Percentiles rank a stretch among this genome's conserved stretches.
Evolutionary conservation across 305 asterid genomes (phyloP).

Genomic region (Nicotiana rustica): DNA sequence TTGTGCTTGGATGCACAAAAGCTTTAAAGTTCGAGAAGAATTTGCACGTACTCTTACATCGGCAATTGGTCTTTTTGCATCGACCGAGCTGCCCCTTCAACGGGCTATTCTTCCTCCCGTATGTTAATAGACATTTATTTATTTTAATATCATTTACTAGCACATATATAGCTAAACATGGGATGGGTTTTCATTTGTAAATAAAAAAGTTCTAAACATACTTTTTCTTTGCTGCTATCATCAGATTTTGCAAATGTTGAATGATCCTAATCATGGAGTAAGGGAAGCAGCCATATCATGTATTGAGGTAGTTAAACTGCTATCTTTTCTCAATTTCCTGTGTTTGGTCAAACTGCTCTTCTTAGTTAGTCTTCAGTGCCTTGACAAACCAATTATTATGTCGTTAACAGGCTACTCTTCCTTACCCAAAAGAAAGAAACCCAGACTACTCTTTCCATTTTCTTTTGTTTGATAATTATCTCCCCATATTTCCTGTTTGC

Average conservation of each 20-base stretch:
- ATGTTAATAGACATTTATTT: constrained; percentile 42
- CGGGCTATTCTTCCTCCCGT: constrained; percentile 98
- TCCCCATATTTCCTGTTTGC: constrained; percentile 39
- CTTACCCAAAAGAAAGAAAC: background rate
- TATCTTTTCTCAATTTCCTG: background rate
- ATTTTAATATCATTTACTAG: background rate
- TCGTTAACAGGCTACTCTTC: background rate
- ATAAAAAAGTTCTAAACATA: constrained; percentile 2
- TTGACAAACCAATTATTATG: background rate
- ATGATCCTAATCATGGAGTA: constrained; percentile 88
- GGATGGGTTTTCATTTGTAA: background rate
- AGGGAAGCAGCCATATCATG: constrained; percentile 90
- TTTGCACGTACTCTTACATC: constrained; percentile 94
- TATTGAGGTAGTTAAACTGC: constrained; percentile 68
- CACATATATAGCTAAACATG: background rate
- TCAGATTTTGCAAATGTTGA: constrained; percentile 93
- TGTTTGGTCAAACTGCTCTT: constrained; percentile 25
- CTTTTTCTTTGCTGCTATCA: constrained; percentile 37
- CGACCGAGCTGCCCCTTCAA: constrained; percentile 98
- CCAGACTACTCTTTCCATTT: background rate
- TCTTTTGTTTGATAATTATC: constrained; percentile 24
- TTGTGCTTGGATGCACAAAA: constrained; percentile 92
- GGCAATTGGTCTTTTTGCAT: constrained; percentile 85
- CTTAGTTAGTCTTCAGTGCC: constrained; percentile 17
- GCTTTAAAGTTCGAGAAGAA: constrained; percentile 99